phyloP scores from a whole-genome alignment of 2,329 filamentous ascomycete genomes.

The Cadophora sp. region DNA sequence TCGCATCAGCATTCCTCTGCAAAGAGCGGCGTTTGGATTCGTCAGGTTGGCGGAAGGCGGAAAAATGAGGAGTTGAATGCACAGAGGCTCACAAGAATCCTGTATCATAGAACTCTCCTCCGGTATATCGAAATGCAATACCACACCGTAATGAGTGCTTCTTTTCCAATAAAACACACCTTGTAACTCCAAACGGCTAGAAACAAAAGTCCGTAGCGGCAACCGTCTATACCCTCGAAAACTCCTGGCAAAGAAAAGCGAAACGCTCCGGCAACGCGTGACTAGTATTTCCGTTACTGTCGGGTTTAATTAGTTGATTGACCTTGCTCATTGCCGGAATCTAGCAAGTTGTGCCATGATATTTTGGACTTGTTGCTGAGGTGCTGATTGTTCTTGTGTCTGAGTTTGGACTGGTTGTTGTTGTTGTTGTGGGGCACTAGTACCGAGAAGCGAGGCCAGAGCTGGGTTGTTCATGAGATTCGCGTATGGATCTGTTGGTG shows the following conservation, averaged over 20 bases:
- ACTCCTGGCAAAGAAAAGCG: neutral
- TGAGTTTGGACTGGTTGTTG: constrained; percentile 11
- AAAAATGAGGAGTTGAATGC: neutral
- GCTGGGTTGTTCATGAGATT: constrained; percentile 37
- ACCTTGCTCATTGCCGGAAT: constrained; percentile 58
- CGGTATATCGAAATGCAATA: neutral
- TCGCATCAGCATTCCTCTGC: neutral
- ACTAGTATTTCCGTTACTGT: neutral
- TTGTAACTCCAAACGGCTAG: neutral
- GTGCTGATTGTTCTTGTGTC: constrained; percentile 39
- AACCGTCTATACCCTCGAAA: neutral
- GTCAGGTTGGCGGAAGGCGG: neutral
- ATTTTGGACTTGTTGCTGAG: constrained; percentile 64
- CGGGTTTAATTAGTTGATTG: neutral
- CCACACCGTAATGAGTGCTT: neutral
- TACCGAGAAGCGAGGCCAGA: constrained; percentile 38
- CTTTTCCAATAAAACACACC: neutral
- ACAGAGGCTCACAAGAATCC: neutral
- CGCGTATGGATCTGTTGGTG: constrained; percentile 40
- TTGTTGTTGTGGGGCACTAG: constrained; percentile 26
- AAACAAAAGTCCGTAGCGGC: neutral
- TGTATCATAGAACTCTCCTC: constrained; percentile 11
- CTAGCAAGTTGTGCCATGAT: constrained; percentile 77
- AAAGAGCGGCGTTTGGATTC: constrained; percentile 23
- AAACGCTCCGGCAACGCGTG: neutral